Percentiles rank a stretch among this genome's conserved stretches.
Conservation (phyloP, 2,329 filamentous ascomycete genomes). For the Pestalotiopsis fici region DNA sequence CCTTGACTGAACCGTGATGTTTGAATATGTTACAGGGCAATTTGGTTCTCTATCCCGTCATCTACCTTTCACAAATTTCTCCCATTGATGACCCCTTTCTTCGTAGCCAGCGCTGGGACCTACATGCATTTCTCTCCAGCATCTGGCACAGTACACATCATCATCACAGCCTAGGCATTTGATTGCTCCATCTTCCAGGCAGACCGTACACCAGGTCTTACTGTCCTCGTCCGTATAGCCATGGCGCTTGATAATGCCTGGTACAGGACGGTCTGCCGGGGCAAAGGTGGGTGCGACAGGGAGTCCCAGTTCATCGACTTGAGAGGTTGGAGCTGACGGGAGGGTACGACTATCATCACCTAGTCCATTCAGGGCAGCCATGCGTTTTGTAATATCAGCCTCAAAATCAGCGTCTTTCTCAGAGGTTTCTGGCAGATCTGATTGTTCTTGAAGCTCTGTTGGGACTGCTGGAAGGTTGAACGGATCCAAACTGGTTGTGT, state of each 20-base stretch:
- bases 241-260: constrained; percentile 37
- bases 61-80: constrained; percentile 47
- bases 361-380: constrained; percentile 50
- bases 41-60: constrained; percentile 6
- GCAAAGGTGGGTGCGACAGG: constrained; percentile 51
- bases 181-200: constrained; percentile 75
- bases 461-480: constrained; percentile 50
- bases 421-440: constrained; percentile 14
- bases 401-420: constrained; percentile 36
- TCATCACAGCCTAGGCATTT: constrained; percentile 71
- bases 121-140: constrained; percentile 81
- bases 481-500: constrained; percentile 13
- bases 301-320: constrained; percentile 38
- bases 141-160: constrained; percentile 74
- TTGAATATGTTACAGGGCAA: too few species aligned
- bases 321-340: constrained; percentile 28
- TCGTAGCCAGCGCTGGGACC: constrained; percentile 70
- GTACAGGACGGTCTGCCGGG: constrained; percentile 42
- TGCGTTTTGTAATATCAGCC: constrained; percentile 50
- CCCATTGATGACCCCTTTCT: constrained; percentile 68
- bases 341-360: constrained; percentile 16
- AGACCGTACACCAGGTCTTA: constrained; percentile 80
- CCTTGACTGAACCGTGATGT: too few species aligned
- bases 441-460: constrained; percentile 38
- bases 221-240: constrained; percentile 70